phyloP scores from a whole-genome alignment of 2,329 filamentous ascomycete species.

The Aspergillus carbonarius region DNA sequence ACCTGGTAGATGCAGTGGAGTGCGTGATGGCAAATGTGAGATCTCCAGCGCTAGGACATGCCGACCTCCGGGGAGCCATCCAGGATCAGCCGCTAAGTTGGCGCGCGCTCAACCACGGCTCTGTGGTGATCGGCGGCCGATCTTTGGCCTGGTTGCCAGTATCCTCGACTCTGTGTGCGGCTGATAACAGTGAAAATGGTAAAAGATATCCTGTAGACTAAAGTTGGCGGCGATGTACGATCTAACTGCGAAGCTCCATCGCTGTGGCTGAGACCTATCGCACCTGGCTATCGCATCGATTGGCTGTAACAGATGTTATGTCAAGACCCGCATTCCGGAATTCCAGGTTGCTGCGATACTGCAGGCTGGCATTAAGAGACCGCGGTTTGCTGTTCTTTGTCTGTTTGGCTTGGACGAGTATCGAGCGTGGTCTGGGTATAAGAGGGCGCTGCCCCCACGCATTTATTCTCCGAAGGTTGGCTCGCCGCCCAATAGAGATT shows the following conservation, averaged over 20 bases:
- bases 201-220: too few relatives aligned
- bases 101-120: not conserved
- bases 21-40: constrained; percentile 1
- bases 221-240: too few relatives aligned
- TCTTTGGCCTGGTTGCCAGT: not conserved
- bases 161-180: not conserved
- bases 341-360: constrained; percentile 20
- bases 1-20: not conserved
- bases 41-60: constrained; percentile 5
- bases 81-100: not conserved
- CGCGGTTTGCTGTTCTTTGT: not conserved
- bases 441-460: not conserved
- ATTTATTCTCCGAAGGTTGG: constrained; percentile 11
- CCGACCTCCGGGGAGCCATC: not conserved
- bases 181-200: not conserved
- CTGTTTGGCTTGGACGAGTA: not conserved
- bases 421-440: not conserved
- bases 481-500: not conserved
- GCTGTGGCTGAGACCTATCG: not conserved
- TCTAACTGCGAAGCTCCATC: too few relatives aligned
- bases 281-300: not conserved
- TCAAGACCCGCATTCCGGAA: constrained; percentile 21
- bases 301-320: not conserved
- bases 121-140: not conserved
- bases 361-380: not conserved